Evolutionary conservation across 805 yeast genomes (phyloP).

Genomic region (Starmerella roubikii): DNA sequence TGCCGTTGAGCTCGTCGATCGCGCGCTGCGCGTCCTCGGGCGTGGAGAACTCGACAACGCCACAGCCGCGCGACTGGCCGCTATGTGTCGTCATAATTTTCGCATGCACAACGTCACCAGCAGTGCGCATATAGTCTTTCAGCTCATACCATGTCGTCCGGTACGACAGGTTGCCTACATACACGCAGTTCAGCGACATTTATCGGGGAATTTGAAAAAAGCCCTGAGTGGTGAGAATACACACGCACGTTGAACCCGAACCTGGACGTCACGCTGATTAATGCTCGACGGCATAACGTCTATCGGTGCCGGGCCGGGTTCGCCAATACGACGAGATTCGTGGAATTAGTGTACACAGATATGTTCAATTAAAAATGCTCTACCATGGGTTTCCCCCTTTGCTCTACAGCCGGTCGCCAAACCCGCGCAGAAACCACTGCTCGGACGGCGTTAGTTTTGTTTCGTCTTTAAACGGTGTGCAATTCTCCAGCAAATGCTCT

Average conservation of each 20-base stretch:
- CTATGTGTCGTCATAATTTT: conserved; percentile 51
- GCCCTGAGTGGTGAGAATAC: too few species aligned
- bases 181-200: conserved; percentile 28
- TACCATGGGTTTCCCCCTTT: too few species aligned
- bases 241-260: too few species aligned
- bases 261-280: too few species aligned
- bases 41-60: conserved; percentile 58
- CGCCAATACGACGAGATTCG: too few species aligned
- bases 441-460: conserved; percentile 1
- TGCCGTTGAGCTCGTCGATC: conserved; percentile 53
- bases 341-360: too few species aligned
- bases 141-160: conserved; percentile 33
- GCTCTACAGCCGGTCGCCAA: conserved; percentile 18
- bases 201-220: not conserved
- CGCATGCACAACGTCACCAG: conserved; percentile 67
- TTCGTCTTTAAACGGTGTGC: not conserved
- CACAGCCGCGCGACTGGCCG: conserved; percentile 78
- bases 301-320: too few species aligned
- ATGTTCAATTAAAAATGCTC: too few species aligned
- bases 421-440: conserved; percentile 1
- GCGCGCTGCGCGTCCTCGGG: conserved; percentile 62
- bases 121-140: conserved; percentile 66
- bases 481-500: conserved; percentile 2
- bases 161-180: conserved; percentile 32
- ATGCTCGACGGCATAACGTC: too few species aligned